These are phyloP conservation scores for Mycotypha africana DNA, from an alignment of 371 early-diverging fungal species.

Conservation along the genomic window DNA sequence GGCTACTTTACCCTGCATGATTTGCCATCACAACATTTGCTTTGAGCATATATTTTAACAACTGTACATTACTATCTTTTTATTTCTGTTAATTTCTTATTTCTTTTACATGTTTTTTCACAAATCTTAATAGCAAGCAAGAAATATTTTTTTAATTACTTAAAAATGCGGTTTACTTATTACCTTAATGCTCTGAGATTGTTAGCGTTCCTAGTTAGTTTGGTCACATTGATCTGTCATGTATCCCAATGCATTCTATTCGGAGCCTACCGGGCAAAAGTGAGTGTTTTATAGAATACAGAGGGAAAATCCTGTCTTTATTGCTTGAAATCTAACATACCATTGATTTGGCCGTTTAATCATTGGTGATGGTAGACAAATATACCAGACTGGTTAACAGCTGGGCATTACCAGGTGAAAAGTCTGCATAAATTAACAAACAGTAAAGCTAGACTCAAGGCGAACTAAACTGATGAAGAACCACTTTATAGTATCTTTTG, in stretches of 20 bases:
- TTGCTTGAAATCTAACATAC: background rate
- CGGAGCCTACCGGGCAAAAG: slow-evolving; percentile 21
- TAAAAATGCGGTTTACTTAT: slow-evolving; percentile 3
- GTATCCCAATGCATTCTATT: slow-evolving; percentile 22
- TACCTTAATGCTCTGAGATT: slow-evolving; percentile 3
- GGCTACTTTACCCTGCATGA: too few relatives aligned
- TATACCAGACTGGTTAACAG: slow-evolving; percentile 26
- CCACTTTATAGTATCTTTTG: slow-evolving; percentile 18
- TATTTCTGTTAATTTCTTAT: too few relatives aligned
- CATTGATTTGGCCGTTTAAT: background rate
- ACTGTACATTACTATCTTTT: too few relatives aligned
- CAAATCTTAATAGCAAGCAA: too few relatives aligned
- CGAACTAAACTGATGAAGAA: too few relatives aligned
- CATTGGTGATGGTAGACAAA: slow-evolving; percentile 11
- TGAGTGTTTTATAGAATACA: background rate
- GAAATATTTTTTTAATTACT: too few relatives aligned
- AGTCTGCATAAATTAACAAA: background rate
- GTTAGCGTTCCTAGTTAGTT: slow-evolving; percentile 11
- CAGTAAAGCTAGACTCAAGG: too few relatives aligned
- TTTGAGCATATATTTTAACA: too few relatives aligned
- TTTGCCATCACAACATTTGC: too few relatives aligned
- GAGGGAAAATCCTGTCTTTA: background rate
- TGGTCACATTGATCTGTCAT: slow-evolving; percentile 19
- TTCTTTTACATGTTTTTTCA: too few relatives aligned
- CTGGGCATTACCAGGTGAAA: slow-evolving; percentile 35